Evolutionary conservation across 371 early-diverging fungal genomes (phyloP), one percentile per base, ranked within the genome.

Genomic region (Apophysomyces elegans): DNA sequence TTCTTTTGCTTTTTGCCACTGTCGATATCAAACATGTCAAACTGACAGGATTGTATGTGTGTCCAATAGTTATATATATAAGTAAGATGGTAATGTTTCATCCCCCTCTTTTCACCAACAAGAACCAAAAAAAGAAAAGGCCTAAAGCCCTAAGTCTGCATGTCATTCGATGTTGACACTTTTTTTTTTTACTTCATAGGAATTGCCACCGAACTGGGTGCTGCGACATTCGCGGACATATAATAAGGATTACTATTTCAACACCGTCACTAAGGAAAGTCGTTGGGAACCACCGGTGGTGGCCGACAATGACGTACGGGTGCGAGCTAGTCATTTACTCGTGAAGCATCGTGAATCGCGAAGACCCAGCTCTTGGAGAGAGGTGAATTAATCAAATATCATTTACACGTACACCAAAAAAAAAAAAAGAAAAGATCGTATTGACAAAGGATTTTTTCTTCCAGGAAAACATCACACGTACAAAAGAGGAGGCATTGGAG

Each of bases 291-390:
- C 85, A 32, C 96, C 96, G 35, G 32, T 46, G 12, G 67, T 64
- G 7, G 79, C 74, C 1, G 72, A 72, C 16, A 77, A 85, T 39
- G 67, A 67, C 16, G 77, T 84, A 61, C 74, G 79, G 64, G 87
- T 97, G 44, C 82, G 95, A 7, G 96, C 95, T 14, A 90, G 91
- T 54, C 99, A 98, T 70, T 79, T 98, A 57, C 80, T 98, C 12
- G 95, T 96, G 61, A 98, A 98, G 78, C 97, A 97, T 73, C 72
- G 68, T 32, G 91, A 88, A 11, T 93, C 93, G 9, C 83, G 99
- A 58, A 83, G 95, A 43, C 98, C 99, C 21, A 88, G 88, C 65
- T 95, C 96, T 9, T 97, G 98, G 97, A 87, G 85, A 73, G 86
- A 92, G 79, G 94, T 89, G 72, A 44, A 75, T 62, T 11, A 39